These are phyloP conservation scores for Neoarthrinium moseri DNA, from an alignment of 2,329 filamentous ascomycete species.

Conservation along the genomic window DNA sequence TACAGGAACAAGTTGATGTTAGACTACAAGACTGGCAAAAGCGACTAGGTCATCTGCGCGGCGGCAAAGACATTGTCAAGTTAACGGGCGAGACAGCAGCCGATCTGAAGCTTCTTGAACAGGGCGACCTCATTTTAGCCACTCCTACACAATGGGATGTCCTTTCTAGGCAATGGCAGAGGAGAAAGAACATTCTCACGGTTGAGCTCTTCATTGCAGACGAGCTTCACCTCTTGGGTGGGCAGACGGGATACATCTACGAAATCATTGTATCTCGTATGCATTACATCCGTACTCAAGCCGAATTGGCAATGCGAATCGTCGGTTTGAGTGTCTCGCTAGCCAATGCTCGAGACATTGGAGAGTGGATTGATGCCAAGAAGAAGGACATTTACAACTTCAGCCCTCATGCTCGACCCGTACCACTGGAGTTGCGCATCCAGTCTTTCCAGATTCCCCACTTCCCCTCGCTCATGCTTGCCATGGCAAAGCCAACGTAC, in stretches of 20 bases:
- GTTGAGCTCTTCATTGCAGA: constrained; percentile 93
- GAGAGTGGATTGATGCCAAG: constrained; percentile 96
- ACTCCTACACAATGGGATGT: constrained; percentile 97
- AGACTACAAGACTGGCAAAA: constrained; percentile 83
- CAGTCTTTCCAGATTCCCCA: constrained; percentile 96
- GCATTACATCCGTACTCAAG: constrained; percentile 90
- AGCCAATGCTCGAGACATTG: constrained; percentile 88
- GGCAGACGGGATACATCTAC: constrained; percentile 83
- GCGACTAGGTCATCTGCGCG: constrained; percentile 68
- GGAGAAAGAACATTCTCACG: constrained; percentile 89
- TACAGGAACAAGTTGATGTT: constrained; percentile 87
- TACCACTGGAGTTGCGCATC: constrained; percentile 89
- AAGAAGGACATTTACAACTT: constrained; percentile 99
- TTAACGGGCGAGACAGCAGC: constrained; percentile 89
- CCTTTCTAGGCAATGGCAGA: constrained; percentile 92
- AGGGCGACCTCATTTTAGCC: constrained; percentile 84
- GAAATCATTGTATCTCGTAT: constrained; percentile 97
- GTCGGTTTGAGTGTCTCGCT: constrained; percentile 88
- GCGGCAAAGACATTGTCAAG: constrained; percentile 89
- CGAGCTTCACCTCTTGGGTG: constrained; percentile 90
- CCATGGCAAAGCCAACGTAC: constrained; percentile 95
- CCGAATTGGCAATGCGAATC: constrained; percentile 81
- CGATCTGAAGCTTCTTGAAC: constrained; percentile 84
- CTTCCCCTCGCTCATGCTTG: constrained; percentile 96
- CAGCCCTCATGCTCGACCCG: constrained; percentile 83